These are phyloP conservation scores for Coemansia sp. DNA, from an alignment of 192 early-diverging fungal species.

Conservation along the genomic window DNA sequence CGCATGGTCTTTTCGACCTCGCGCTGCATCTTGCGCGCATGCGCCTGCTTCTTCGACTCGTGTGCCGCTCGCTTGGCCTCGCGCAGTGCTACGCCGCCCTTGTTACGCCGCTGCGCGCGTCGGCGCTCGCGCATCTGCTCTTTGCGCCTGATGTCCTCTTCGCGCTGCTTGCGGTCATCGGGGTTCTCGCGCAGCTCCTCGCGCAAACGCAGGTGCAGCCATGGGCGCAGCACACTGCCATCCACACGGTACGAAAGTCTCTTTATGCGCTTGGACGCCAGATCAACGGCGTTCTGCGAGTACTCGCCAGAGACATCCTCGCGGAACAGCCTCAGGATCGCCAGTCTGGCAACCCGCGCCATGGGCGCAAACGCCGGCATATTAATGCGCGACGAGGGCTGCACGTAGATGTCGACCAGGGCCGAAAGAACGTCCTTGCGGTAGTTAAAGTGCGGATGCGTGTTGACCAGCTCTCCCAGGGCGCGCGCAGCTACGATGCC, in stretches of 20 bases:
- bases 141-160: slow-evolving; percentile 53
- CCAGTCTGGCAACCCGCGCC: slow-evolving; percentile 69
- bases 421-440: slow-evolving; percentile 84
- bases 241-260: slow-evolving; percentile 72
- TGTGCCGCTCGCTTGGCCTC: slow-evolving; percentile 59
- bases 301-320: slow-evolving; percentile 84
- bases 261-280: slow-evolving; percentile 84
- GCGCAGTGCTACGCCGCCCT: slow-evolving; percentile 31
- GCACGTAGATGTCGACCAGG: slow-evolving; percentile 61
- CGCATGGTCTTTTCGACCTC: slow-evolving; percentile 58
- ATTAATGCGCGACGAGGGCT: slow-evolving; percentile 65
- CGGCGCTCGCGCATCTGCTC: slow-evolving; percentile 30
- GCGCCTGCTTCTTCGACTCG: slow-evolving; percentile 72
- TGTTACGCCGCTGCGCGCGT: slow-evolving; percentile 21
- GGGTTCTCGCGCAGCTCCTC: slow-evolving; percentile 69
- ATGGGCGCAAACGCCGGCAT: slow-evolving; percentile 57
- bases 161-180: slow-evolving; percentile 55
- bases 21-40: slow-evolving; percentile 50
- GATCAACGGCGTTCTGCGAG: slow-evolving; percentile 79
- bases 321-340: slow-evolving; percentile 73
- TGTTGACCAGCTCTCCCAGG: slow-evolving; percentile 75
- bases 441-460: slow-evolving; percentile 94
- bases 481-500: slow-evolving; percentile 72
- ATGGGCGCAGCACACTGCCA: slow-evolving; percentile 63
- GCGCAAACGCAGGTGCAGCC: slow-evolving; percentile 77